These are phyloP conservation scores for Neopestalotiopsis rosae DNA, from an alignment of 2,329 filamentous ascomycete genomes.

Conservation along the genomic window DNA sequence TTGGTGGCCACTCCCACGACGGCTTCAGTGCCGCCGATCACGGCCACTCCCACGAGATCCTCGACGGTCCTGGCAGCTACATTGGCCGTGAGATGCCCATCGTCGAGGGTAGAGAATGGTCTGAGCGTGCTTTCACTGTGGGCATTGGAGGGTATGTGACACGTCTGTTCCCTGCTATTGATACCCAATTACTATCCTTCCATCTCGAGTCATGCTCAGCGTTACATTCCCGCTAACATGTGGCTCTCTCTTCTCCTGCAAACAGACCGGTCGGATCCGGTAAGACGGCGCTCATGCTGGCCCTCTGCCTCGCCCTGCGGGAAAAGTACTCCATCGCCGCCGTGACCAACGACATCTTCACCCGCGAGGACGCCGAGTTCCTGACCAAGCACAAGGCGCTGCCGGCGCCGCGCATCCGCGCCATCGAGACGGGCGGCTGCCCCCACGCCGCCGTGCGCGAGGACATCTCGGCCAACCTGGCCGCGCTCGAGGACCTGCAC, in stretches of 20 bases:
- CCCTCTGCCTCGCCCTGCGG: constrained; percentile 85
- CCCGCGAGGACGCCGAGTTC: constrained; percentile 97
- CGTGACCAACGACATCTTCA: constrained; percentile 99
- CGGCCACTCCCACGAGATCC: constrained; percentile 94
- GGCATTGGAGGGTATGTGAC: constrained; percentile 89
- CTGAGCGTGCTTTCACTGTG: constrained; percentile 88
- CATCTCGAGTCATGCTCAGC: background rate
- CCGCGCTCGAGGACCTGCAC: constrained; percentile 89
- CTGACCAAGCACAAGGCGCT: constrained; percentile 86
- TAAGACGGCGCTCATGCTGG: constrained; percentile 96
- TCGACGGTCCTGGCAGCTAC: constrained; percentile 91
- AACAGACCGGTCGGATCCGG: constrained; percentile 92
- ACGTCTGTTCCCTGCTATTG: constrained; percentile 18
- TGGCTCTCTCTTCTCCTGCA: background rate
- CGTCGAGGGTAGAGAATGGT: constrained; percentile 85
- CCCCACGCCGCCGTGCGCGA: constrained; percentile 97
- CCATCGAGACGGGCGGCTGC: constrained; percentile 97
- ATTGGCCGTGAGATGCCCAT: constrained; percentile 92
- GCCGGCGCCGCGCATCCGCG: constrained; percentile 81
- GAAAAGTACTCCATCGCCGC: constrained; percentile 85
- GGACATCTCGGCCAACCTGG: constrained; percentile 93
- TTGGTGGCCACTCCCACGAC: constrained; percentile 53
- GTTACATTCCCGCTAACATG: background rate
- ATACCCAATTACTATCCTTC: background rate
- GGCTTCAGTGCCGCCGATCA: constrained; percentile 70